A percentile compares a stretch with the other conserved stretches of the same genome.
These are phyloP conservation scores for Exophiala viscosa DNA, from an alignment of 2,329 filamentous ascomycete genomes.

Conservation along the genomic window DNA sequence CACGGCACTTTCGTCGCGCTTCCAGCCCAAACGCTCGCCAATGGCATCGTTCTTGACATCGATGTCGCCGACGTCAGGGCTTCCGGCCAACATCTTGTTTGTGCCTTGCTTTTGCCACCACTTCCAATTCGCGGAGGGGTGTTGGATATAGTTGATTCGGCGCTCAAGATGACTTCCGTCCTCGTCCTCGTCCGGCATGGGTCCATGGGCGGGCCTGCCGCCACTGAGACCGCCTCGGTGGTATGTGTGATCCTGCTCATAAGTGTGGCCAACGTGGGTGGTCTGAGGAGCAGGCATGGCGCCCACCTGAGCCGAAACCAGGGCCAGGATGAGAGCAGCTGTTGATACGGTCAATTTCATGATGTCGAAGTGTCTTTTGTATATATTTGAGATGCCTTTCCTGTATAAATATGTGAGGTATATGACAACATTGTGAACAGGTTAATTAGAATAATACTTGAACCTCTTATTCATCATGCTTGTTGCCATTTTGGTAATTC, in stretches of 20 bases:
- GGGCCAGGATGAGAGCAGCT: conserved; percentile 18
- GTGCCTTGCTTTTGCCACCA: conserved; percentile 4
- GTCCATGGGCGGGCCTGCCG: conserved; percentile 1
- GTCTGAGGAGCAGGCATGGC: conserved; percentile 14
- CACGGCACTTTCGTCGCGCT: not conserved
- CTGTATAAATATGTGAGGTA: not conserved
- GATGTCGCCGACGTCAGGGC: not conserved
- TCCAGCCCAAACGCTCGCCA: not conserved
- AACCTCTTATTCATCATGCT: not conserved
- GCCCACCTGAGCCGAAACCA: conserved; percentile 11
- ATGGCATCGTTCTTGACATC: not conserved
- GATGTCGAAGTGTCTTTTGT: not conserved
- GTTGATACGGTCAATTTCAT: conserved; percentile 14
- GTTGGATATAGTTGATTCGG: not conserved
- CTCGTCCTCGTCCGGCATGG: conserved; percentile 10
- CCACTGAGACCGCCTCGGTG: not conserved
- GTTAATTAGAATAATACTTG: not conserved
- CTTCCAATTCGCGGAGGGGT: not conserved
- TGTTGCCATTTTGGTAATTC: not conserved
- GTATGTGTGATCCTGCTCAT: not conserved
- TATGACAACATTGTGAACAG: not conserved
- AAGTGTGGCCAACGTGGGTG: too few relatives aligned
- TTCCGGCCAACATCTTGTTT: not conserved
- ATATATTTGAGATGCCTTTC: not conserved
- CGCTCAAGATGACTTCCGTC: not conserved